phyloP scores from a whole-genome alignment of 345 rosid species.

The Rubroshorea leprosula region DNA sequence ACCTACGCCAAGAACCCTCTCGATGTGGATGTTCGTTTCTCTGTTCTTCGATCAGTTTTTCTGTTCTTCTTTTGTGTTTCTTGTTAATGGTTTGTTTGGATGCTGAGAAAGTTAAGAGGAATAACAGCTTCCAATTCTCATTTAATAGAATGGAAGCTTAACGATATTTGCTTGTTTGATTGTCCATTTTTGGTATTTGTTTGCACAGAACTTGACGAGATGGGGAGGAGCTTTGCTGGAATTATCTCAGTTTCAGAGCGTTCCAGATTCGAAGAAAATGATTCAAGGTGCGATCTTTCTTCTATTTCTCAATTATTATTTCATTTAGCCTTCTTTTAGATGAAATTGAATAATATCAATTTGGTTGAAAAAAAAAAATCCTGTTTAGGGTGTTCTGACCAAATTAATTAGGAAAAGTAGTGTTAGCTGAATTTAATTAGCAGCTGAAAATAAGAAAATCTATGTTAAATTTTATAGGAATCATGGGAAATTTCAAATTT shows the following conservation, averaged over 20 bases:
- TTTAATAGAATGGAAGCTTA: background rate
- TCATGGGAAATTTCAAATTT: background rate
- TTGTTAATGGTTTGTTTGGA: slow-evolving; percentile 3
- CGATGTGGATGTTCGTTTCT: slow-evolving; percentile 60
- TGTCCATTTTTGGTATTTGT: background rate
- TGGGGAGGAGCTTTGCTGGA: slow-evolving; percentile 42
- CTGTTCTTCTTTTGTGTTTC: slow-evolving; percentile 4
- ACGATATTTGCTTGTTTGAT: background rate
- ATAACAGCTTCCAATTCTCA: background rate
- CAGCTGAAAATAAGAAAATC: background rate
- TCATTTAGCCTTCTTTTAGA: background rate
- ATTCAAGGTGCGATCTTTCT: slow-evolving; percentile 4
- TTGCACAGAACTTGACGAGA: slow-evolving; percentile 18
- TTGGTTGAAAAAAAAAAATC: no score
- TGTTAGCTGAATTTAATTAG: background rate
- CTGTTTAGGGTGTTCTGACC: background rate
- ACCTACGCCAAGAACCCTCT: slow-evolving; percentile 58
- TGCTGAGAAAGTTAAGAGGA: background rate
- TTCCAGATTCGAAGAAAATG: slow-evolving; percentile 23
- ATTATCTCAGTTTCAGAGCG: slow-evolving; percentile 47
- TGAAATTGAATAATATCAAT: background rate
- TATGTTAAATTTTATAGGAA: background rate
- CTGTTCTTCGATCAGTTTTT: background rate
- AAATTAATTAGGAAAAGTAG: background rate
- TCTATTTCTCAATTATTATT: background rate